phyloP scores from a whole-genome alignment of 2,329 filamentous ascomycete species.

The Myotisia sp. region DNA sequence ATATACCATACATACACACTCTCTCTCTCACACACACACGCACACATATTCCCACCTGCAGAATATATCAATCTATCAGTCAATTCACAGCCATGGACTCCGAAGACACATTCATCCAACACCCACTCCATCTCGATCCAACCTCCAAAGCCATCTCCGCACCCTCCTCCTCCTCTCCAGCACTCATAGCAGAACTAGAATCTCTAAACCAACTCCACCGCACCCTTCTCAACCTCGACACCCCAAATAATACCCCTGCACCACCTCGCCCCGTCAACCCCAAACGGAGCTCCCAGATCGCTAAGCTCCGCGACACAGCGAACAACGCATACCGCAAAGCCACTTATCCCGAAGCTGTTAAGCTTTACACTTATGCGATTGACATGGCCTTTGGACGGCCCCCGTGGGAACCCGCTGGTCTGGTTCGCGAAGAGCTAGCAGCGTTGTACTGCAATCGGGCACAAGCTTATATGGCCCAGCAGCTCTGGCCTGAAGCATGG shows the following conservation, averaged over 20 bases:
- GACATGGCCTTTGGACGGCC: conserved; percentile 77
- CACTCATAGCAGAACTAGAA: conserved; percentile 40
- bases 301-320: conserved; percentile 78
- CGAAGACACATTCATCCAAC: conserved; percentile 49
- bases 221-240: conserved; percentile 53
- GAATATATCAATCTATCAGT: no score
- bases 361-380: conserved; percentile 71
- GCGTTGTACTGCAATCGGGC: conserved; percentile 73
- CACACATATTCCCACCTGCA: no score
- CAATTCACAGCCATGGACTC: conserved; percentile 1
- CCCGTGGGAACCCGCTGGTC: conserved; percentile 69
- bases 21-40: background rate
- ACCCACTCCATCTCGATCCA: conserved; percentile 71
- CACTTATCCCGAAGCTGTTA: conserved; percentile 58
- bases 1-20: background rate
- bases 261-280: conserved; percentile 84
- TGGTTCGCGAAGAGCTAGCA: conserved; percentile 73
- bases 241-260: conserved; percentile 56
- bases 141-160: conserved; percentile 58
- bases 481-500: conserved; percentile 72
- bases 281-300: conserved; percentile 74
- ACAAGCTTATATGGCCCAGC: conserved; percentile 73
- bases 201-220: conserved; percentile 65
- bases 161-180: conserved; percentile 51
- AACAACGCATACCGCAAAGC: conserved; percentile 71